Evolutionary conservation across 352 stramenopile genomes (phyloP).

Genomic region (Globisporangium perplexum): DNA sequence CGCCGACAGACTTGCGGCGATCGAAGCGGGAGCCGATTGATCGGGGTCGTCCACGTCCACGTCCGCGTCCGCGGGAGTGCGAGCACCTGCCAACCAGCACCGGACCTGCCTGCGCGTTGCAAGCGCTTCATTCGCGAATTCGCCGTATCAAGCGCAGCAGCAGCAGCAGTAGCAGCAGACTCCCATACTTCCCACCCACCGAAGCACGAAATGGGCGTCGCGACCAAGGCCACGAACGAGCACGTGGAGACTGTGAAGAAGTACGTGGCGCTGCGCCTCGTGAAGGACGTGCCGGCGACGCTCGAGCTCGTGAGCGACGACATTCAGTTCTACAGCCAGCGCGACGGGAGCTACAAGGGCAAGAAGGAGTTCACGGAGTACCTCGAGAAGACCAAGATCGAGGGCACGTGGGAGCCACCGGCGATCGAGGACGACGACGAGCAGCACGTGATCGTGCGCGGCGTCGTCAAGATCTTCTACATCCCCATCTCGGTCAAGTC

Average conservation of each 20-base stretch:
- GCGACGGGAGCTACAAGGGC: constrained; percentile 37
- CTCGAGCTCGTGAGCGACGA: constrained; percentile 48
- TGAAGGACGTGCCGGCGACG: constrained; percentile 32
- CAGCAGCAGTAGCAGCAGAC: too few species aligned
- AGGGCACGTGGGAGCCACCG: constrained; percentile 32
- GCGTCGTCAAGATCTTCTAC: constrained; percentile 48
- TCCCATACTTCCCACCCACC: neutral
- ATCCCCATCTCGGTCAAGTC: constrained; percentile 51
- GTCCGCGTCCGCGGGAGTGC: too few species aligned
- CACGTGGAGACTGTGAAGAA: constrained; percentile 37
- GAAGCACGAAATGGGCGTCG: constrained; percentile 20
- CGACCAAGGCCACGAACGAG: constrained; percentile 20
- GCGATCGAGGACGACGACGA: constrained; percentile 38
- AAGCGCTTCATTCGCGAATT: constrained; percentile 1
- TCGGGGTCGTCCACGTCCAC: too few species aligned
- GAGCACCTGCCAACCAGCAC: too few species aligned
- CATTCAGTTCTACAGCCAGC: constrained; percentile 46
- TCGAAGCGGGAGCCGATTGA: too few species aligned
- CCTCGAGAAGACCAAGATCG: constrained; percentile 48
- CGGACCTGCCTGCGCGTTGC: neutral
- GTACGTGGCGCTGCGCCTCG: constrained; percentile 34
- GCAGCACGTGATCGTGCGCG: constrained; percentile 39
- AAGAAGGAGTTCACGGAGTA: constrained; percentile 36
- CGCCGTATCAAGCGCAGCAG: neutral
- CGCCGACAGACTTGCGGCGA: too few species aligned